Evolutionary conservation across 2,329 filamentous ascomycete genomes (phyloP).

Genomic region (Calycina herbarum): DNA sequence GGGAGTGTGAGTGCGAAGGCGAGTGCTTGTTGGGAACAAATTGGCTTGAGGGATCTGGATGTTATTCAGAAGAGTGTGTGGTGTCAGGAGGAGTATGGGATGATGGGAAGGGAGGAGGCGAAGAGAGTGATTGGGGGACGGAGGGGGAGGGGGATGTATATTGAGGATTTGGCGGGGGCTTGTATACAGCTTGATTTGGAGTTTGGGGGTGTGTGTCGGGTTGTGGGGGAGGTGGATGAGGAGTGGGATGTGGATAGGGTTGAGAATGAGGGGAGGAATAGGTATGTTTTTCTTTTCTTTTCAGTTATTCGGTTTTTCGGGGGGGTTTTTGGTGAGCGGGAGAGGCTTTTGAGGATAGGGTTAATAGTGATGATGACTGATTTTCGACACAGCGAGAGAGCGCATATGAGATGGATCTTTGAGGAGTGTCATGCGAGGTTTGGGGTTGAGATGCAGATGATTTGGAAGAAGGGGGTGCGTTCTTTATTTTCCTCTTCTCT

Average conservation of each 20-base stretch:
- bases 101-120: background rate
- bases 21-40: conserved; percentile 11
- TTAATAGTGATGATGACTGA: no score
- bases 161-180: background rate
- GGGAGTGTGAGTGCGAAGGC: background rate
- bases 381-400: conserved; percentile 5
- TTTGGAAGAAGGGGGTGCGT: no score
- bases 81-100: conserved; percentile 10
- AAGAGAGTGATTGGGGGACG: background rate
- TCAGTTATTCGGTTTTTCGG: no score
- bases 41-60: background rate
- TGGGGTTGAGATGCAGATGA: no score
- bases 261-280: no score
- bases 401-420: conserved; percentile 4
- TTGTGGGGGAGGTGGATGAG: conserved; percentile 1
- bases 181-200: background rate
- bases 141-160: background rate
- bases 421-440: conserved; percentile 14
- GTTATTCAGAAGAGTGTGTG: conserved; percentile 4
- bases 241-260: background rate
- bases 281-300: no score
- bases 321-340: background rate
- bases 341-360: background rate
- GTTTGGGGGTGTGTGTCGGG: conserved; percentile 1
- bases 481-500: no score